Conservation (phyloP, 2,329 filamentous ascomycete species). For the Grosmannia serpens region DNA sequence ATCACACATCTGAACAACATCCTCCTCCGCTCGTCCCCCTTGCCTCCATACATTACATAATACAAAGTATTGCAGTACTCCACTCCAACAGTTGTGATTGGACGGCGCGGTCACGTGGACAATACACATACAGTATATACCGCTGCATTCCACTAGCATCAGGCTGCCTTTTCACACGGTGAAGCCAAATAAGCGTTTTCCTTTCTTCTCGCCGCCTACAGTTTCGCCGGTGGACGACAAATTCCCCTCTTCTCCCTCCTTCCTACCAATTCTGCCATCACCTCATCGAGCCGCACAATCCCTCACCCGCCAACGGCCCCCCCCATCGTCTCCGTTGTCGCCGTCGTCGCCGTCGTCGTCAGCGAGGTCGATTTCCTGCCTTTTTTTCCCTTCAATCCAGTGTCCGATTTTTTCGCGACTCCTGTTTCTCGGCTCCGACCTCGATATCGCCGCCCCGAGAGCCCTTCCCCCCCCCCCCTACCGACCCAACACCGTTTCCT, state of each 20-base stretch:
- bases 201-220: background rate
- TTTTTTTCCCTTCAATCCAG: background rate
- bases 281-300: background rate
- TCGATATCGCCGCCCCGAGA: background rate
- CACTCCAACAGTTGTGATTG: background rate
- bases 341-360: background rate
- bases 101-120: background rate
- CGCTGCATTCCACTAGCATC: background rate
- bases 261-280: background rate
- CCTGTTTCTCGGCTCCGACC: background rate
- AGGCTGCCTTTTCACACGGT: background rate
- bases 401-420: slow-evolving; percentile 1
- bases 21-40: background rate
- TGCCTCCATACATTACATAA: background rate
- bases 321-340: background rate
- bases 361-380: background rate
- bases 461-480: background rate
- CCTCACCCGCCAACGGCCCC: background rate
- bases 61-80: background rate
- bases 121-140: background rate
- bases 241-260: slow-evolving; percentile 1
- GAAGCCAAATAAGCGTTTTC: slow-evolving; percentile 1
- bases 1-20: too few relatives aligned
- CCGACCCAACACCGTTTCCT: background rate
- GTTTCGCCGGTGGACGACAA: background rate